Base-by-base conservation (phyloP, 495 filamentous ascomycete species). In the Penicillium chermesinum region DNA sequence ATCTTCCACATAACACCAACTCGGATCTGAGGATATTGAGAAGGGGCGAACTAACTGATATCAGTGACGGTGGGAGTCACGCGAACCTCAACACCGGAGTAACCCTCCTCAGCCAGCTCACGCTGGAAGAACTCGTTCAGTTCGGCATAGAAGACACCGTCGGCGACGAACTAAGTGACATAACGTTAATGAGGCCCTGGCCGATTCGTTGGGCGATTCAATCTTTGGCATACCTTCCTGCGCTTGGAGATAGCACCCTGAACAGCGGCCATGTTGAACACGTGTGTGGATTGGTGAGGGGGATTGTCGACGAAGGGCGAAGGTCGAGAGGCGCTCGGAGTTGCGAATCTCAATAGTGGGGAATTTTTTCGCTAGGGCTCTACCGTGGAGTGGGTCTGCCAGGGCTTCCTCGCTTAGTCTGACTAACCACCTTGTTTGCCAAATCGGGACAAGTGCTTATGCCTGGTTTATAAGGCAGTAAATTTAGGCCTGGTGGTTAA, bases 121-220 rank as follows among this genome's bases (percentile, higher is more conserved):
- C 94, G 91, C 81, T 96, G 94, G 89, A 98, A 98, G 87, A 98
- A 98, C 80, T 98, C 93, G 86, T 97, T 98, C 74, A 97, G 77
- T 78, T 98, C 93, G 78, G 94, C 94, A 75, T 96, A 98, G 87
- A 97, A 98, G 71, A 97, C 94, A 79, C 93, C 94, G 75, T 97
- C 94, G 67, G 94, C 94, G 74, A 97, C 91, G 83, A 98, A 98
- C 87, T 30, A 30, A 30, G 25, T 5, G 10, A 5, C 4, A 30
- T 4, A 10, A 30, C 25, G 25, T 30, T 30, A 30, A 30, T 10
- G 10, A 4, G 25, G 25, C 10, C 25, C 10, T 4, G 4, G 5
- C 25, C 5, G 25, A 30, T 4, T 30, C 25, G 25, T 5, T 4
- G 10, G 25, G 25, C 25, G 25, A 30, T 30, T 30, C 25, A 30